Evolutionary conservation across 441 rosid genomes (phyloP), one percentile per base, ranked within the genome.

Genomic region (Melastoma candidum): DNA sequence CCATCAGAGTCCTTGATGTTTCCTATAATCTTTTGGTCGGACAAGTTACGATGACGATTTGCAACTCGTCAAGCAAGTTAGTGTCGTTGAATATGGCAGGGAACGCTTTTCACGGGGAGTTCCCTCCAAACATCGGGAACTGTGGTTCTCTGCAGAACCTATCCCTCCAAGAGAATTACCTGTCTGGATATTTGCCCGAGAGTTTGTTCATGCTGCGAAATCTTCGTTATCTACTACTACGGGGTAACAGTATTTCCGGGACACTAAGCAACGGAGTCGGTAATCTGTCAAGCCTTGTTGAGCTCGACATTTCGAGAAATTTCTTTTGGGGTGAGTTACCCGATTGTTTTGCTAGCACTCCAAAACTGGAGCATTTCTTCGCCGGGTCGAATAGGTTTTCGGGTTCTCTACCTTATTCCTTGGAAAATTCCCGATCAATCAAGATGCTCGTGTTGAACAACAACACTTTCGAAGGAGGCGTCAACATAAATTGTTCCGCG

Each of bases 31-130:
- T 3, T 9, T 48, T 89, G 13, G 68, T 12, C 2, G 83, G 84
- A 0, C 66, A 83, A 3, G 61, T 80, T 51, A 84, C 87, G 0
- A 61, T 81, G 8, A 68, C 63, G 49, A 61, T 88, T 44, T 88
- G 95, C 41, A 47, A 26, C 6, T 83, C 75, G 50, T 78, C 95
- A 0, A 29, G 80, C 3, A 14, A 12, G 36, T 13, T 88, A 44
- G 50, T 3, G 56, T 56, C 57, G n/a, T 49, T 85, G 10, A 59
- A 54, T 10, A 64, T 85, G 27, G 71, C 85, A 0, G 74, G 59
- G 12, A 85, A 83, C 71, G 69, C 66, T 56, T 80, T 89, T 72
- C 59, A 81, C 36, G 88, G 86, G 44, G 55, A 44, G 2, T 56
- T 89, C 54, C 57, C 55, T 58, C 59, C 67, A 0, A 86, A 84